Evolutionary conservation across 2,329 filamentous ascomycete genomes (phyloP), one percentile per base, ranked within the genome.

Genomic region (Cryphonectria parasitica): DNA sequence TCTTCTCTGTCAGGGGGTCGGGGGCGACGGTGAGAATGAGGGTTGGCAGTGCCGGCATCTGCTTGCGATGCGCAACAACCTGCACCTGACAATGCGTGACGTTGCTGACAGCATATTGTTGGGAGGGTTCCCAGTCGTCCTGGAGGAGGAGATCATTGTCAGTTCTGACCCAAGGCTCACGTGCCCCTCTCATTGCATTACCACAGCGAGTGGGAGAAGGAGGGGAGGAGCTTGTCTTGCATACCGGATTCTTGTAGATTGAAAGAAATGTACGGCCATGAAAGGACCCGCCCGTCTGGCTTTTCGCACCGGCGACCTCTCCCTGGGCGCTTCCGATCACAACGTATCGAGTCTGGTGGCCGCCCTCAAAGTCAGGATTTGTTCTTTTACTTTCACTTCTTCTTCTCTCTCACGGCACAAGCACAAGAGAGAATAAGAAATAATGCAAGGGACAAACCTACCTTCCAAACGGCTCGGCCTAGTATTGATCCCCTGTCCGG

Each of bases 61-160:
- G 88, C 75, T 91, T 91, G 66, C 88, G 86, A 75, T 90, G 86
- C 58, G 88, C 83, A 22, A 90, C 74, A 77, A 85, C 84, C 76
- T 90, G 87, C 43, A 90, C 83, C 73, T 88, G 84, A 74, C 87
- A 91, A 69, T 88, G 86, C 68, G 83, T 83, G 67, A 90, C 83
- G 62, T 82, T 83, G 71, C 79, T 82, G 67, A 88, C 79, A 60
- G 85, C 82, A 79, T 87, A 85, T 78, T 88, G 86, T 64, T 87
- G 84, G 36, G 84, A 79, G 28, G 85, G 84, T 61, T 89, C 88
- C 71, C 75, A 77, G 72, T 90, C 88, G 60, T 87, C 85, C 83
- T 87, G 73, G 34, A 71, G 56, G 36, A 56, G 71, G 75, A 69
- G 3, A 31, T 74, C 25, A 72, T 63, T 71, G 71, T 75, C 41